Evolutionary conservation across 345 rosid species (phyloP).

Genomic region (Hevea brasiliensis): DNA sequence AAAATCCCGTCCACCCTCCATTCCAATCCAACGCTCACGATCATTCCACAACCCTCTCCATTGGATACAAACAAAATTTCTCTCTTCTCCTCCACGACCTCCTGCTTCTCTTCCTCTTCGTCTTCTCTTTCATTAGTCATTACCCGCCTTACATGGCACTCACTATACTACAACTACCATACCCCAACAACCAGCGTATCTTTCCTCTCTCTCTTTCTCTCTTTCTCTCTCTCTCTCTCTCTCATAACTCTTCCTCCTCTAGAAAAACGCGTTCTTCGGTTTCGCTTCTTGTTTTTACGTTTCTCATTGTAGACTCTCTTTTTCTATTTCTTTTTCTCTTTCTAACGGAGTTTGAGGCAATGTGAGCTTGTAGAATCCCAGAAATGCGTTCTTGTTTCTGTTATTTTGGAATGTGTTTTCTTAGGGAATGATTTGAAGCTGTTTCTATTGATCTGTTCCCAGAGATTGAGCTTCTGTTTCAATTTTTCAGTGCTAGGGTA

Average conservation of each 20-base stretch:
- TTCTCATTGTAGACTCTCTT: neutral
- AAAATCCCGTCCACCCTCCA: too few relatives aligned
- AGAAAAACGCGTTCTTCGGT: neutral
- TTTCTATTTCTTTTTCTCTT: neutral
- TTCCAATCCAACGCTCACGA: neutral
- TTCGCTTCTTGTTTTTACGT: too few relatives aligned
- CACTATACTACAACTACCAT: neutral
- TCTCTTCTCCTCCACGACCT: neutral
- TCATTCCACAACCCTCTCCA: neutral
- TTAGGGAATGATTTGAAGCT: neutral
- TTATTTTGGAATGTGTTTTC: neutral
- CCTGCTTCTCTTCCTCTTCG: neutral
- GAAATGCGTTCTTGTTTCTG: neutral
- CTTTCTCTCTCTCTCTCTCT: neutral
- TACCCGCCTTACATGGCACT: slow-evolving; percentile 15
- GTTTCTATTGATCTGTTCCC: neutral
- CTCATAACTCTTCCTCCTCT: neutral
- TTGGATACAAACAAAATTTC: neutral
- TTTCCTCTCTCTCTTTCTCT: neutral
- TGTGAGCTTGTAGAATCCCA: neutral
- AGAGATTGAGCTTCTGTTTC: neutral
- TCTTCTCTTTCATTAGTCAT: neutral
- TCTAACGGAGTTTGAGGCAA: neutral
- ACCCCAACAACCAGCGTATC: slow-evolving; percentile 15
- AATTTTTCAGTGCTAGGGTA: neutral